Base-by-base conservation (phyloP, 169 alveolate genomes). In the Cyclospora cayetanensis region DNA sequence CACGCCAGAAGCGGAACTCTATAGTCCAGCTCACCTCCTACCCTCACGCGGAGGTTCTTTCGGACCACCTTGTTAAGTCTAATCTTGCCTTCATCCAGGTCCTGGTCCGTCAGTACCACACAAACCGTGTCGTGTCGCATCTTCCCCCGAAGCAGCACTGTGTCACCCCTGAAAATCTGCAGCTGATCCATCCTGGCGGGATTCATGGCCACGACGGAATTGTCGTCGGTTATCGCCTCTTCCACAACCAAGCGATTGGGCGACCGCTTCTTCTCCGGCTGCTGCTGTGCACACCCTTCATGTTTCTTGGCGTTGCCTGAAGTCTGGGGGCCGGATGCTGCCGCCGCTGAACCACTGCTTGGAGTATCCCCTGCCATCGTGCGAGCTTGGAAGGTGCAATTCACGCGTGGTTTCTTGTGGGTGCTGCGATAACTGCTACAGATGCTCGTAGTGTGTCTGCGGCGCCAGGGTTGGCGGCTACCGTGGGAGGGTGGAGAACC, bases 191-290 rank as follows among this genome's bases (percentile, higher is more conserved):
- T 97, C 89, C 97, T 97, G 31, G 97, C 97, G 60, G 99, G 98
- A 70, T 99, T 97, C 92, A 99, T 94, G 63, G 98, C 97, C 70
- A 99, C 98, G 41, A 98, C 99, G n/a, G 99, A 97, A 97, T 99
- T 99, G 95, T 99, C 99, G 92, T 99, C 99, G 94, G 98, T 98
- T 85, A 96, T 95, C n/a, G 99, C 99, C 90, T 99, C 99, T 93
- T 95, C 96, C 55, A 95, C 96, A 4, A 93, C 93, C 60, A 95
- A 90, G n/a, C 96, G 79, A 91, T 93, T 93, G 34, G 95, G 95
- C 4, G 94, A 91, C 53, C 95, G 88, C 90, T 84, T 94, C 94
- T 83, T 92, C 80, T 74, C 66, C 0, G 68, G 43, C 50, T 79
- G 89, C 52, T 72, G 89, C 11, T 89, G 72, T 79, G 88, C 88